Conservation (phyloP, 1,139 yeast genomes). For the Saccharomyces pastorianus region DNA sequence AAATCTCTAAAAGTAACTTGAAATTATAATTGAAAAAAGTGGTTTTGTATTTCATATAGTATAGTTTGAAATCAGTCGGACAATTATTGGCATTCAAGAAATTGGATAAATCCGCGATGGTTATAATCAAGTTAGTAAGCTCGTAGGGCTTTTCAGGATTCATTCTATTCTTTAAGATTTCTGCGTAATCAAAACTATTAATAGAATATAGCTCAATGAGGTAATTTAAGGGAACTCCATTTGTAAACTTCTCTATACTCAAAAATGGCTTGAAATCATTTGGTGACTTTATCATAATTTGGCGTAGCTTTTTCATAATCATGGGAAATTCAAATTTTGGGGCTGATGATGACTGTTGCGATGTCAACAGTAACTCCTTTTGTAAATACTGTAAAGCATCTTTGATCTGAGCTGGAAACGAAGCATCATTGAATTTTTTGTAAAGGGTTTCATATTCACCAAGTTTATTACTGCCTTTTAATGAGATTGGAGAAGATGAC, state of each 20-base stretch:
- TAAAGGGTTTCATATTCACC: constrained; percentile 10
- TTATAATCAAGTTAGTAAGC: constrained; percentile 7
- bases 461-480: background rate
- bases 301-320: constrained; percentile 4
- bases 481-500: background rate
- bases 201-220: constrained; percentile 30
- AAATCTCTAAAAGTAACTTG: constrained; percentile 10
- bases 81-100: constrained; percentile 9
- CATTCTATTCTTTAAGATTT: constrained; percentile 5
- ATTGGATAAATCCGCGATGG: constrained; percentile 6
- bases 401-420: constrained; percentile 4
- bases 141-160: constrained; percentile 14
- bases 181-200: constrained; percentile 20
- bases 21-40: constrained; percentile 23
- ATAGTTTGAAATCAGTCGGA: constrained; percentile 11
- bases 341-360: background rate
- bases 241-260: constrained; percentile 20
- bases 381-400: constrained; percentile 13
- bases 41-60: constrained; percentile 27
- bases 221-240: constrained; percentile 22
- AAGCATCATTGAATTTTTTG: constrained; percentile 8
- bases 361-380: constrained; percentile 4
- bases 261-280: constrained; percentile 28
- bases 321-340: background rate
- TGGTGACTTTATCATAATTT: constrained; percentile 26